These are phyloP conservation scores for Pseudocercospora fuligena DNA, from an alignment of 2,329 filamentous ascomycete species.

Conservation along the genomic window DNA sequence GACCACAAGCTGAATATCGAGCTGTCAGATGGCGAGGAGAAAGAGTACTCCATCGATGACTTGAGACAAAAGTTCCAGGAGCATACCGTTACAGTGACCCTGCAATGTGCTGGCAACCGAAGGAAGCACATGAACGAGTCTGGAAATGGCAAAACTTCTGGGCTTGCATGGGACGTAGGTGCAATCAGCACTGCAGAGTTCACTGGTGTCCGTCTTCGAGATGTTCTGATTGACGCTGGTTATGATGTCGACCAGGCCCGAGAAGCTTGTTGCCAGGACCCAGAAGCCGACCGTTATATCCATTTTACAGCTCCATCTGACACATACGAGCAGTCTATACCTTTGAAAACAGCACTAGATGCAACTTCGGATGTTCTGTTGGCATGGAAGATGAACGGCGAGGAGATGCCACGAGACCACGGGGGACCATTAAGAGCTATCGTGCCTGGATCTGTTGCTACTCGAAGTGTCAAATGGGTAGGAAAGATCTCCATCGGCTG, in stretches of 20 bases:
- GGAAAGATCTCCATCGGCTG: slow-evolving; percentile 64
- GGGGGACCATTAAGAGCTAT: slow-evolving; percentile 67
- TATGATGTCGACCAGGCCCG: slow-evolving; percentile 44
- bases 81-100: slow-evolving; percentile 58
- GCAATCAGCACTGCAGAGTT: slow-evolving; percentile 66
- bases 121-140: slow-evolving; percentile 59
- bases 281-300: slow-evolving; percentile 52
- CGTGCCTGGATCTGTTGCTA: slow-evolving; percentile 68
- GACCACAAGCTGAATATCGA: slow-evolving; percentile 59
- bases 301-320: slow-evolving; percentile 51
- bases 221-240: slow-evolving; percentile 62
- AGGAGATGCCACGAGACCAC: slow-evolving; percentile 67
- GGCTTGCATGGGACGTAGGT: slow-evolving; percentile 63
- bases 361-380: slow-evolving; percentile 67
- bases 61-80: slow-evolving; percentile 58
- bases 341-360: slow-evolving; percentile 57
- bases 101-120: slow-evolving; percentile 67
- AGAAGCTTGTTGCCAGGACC: slow-evolving; percentile 35
- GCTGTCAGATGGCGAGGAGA: slow-evolving; percentile 59
- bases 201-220: slow-evolving; percentile 61
- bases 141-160: slow-evolving; percentile 55
- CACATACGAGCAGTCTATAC: slow-evolving; percentile 33
- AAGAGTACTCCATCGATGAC: slow-evolving; percentile 60
- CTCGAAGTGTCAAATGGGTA: slow-evolving; percentile 67
- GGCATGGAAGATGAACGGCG: slow-evolving; percentile 74